Evolutionary conservation across 768 basidiomycete species (phyloP), one percentile per base, ranked within the genome.

Genomic region (Jaapia argillacea): DNA sequence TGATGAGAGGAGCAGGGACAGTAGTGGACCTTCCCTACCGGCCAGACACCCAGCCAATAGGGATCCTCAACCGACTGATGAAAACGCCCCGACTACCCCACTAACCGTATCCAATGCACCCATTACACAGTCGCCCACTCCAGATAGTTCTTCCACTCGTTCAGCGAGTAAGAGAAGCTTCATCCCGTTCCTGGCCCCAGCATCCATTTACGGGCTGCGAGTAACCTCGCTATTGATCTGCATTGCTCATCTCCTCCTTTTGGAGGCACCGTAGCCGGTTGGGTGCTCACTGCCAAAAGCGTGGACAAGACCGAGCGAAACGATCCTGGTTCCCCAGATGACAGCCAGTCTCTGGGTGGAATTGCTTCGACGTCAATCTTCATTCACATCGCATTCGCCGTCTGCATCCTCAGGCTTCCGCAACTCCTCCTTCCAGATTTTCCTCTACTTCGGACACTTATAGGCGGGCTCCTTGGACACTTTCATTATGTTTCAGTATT

Each of bases 371-470:
- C 10, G 28, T 33, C 28, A 16, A 69, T 85, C 36, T 79, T 82
- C 53, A 55, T 83, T 14, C 79, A 85, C 57, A 69, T 81, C 55
- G 64, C 75, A 0, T 85, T 85, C 51, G 69, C 62, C 14, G 58
- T 84, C 49, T 58, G 60, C 18, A 43, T 65, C 22, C 59, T n/a
- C n/a, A n/a, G n/a, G n/a, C n/a, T 83, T 48, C 69, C 62, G 20
- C 70, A 83, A 51, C 55, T 79, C 35, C 54, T 84, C 45, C 72
- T 84, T 54, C 46, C 85, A 45, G 81, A 86, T n/a, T n/a, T n/a
- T n/a, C n/a, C n/a, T n/a, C n/a, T n/a, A n/a, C n/a, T n/a, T n/a
- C n/a, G n/a, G n/a, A n/a, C n/a, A n/a, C n/a, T n/a, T n/a, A n/a
- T n/a, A n/a, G n/a, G n/a, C n/a, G n/a, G n/a, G n/a, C n/a, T n/a